Evolutionary conservation across 2,329 filamentous ascomycete species (phyloP).

Genomic region (Trichoderma afroharzianum): DNA sequence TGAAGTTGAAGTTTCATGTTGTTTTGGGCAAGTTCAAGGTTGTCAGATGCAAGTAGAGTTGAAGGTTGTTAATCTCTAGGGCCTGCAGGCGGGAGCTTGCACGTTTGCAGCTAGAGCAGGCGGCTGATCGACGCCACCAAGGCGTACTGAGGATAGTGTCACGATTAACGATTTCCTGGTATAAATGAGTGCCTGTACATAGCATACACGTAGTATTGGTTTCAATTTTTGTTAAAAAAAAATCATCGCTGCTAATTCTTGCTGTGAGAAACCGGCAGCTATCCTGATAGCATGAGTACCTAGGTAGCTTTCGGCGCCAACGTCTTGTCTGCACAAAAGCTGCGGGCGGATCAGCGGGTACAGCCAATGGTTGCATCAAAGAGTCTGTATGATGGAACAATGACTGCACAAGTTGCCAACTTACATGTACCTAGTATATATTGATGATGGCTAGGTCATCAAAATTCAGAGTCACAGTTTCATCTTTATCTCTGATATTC

Average conservation of each 20-base stretch:
- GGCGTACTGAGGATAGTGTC: background rate
- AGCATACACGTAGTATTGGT: background rate
- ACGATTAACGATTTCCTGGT: background rate
- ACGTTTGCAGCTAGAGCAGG: background rate
- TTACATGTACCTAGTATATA: no score
- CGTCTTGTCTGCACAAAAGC: background rate
- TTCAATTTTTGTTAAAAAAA: background rate
- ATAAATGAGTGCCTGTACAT: background rate
- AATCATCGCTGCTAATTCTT: background rate
- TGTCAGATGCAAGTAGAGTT: background rate
- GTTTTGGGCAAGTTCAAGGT: background rate
- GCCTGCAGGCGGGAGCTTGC: background rate
- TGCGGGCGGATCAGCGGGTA: background rate
- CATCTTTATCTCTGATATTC: no score
- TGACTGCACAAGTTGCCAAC: no score
- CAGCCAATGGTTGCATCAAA: no score
- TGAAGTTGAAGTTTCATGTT: background rate
- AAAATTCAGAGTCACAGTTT: no score
- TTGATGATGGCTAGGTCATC: no score
- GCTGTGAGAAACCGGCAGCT: background rate
- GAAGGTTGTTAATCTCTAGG: background rate
- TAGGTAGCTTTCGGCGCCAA: background rate
- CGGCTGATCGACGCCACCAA: background rate
- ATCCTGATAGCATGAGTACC: background rate
- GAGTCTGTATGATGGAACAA: no score